Evolutionary conservation across 495 filamentous ascomycete species (phyloP), one percentile per base, ranked within the genome.

Genomic region (Xylaria grammica): DNA sequence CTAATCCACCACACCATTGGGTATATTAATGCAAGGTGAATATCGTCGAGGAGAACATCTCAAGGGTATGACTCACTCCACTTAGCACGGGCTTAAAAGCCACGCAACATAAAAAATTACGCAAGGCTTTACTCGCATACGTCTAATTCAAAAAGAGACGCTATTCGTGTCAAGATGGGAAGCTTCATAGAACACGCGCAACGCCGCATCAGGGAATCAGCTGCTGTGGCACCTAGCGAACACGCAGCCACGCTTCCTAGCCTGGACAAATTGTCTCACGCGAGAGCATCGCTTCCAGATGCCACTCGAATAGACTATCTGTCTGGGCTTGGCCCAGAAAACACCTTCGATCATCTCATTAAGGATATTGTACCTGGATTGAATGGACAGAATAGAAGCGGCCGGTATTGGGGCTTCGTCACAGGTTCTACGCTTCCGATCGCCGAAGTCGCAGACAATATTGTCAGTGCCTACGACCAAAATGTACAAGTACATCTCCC

Each of bases 401-500:
- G 83, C 1, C 75, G 75, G 63, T 98, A 96, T 80, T 95, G 90
- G 75, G 94, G 92, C 26, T 97, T 97, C 70, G 88, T 98, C 7
- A 96, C 90, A 0, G 94, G 94, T 20, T 91, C 91, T 17, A 77
- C 80, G 32, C 92, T 92, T 2, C 91, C 93, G 0, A 86, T 92
- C n/a, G 93, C 93, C 32, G 80, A 88, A 36, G 83, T 91, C n/a
- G 94, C 91, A 0, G 94, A 98, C 72, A 87, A 89, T 69, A 77
- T 97, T 13, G 92, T 93, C 52, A 88, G 86, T 9, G 83, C 84
- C 1, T 86, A 87, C 46, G 94, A 97, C 71, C 91, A 95, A 65
- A 97, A 93, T 71, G 87, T 93, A n/a, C 83, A 87, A 54, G 92
- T 97, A 10, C 92, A 97, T 77, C 78, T 97, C 22, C 86, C 92